phyloP scores from a whole-genome alignment of 306 rosid species.

The Adenanthera pavonina region DNA sequence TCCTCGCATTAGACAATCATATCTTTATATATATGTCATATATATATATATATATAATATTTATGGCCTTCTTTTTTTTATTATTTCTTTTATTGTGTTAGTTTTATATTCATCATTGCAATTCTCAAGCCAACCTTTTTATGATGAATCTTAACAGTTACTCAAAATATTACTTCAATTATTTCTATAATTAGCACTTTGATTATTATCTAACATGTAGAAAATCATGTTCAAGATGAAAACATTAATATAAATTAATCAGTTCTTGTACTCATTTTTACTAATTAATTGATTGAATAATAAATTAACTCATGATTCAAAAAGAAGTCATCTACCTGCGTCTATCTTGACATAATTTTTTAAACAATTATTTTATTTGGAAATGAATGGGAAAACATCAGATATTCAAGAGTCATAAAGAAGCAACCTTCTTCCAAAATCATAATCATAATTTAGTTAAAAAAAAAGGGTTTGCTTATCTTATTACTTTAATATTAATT shows the following conservation, averaged over 20 bases:
- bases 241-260: neutral
- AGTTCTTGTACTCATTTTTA: neutral
- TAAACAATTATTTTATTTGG: neutral
- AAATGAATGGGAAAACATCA: neutral
- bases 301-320: neutral
- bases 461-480: neutral
- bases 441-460: neutral
- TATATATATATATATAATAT: neutral
- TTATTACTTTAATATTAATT: neutral
- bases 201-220: constrained; percentile 19
- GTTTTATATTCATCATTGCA: constrained; percentile 40
- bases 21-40: neutral
- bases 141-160: constrained; percentile 44
- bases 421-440: constrained; percentile 6
- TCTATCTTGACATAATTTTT: neutral
- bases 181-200: constrained; percentile 12
- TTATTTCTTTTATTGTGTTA: neutral
- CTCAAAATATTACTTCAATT: constrained; percentile 43
- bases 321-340: neutral
- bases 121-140: constrained; percentile 34
- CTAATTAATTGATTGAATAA: neutral
- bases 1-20: constrained; percentile 22
- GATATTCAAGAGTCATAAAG: neutral
- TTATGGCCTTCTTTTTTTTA: constrained; percentile 6
- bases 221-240: neutral